Percentiles rank a stretch among this genome's conserved stretches.
Evolutionary conservation across 495 filamentous ascomycete species (phyloP).

Genomic region (Tetracladium setigerum): DNA sequence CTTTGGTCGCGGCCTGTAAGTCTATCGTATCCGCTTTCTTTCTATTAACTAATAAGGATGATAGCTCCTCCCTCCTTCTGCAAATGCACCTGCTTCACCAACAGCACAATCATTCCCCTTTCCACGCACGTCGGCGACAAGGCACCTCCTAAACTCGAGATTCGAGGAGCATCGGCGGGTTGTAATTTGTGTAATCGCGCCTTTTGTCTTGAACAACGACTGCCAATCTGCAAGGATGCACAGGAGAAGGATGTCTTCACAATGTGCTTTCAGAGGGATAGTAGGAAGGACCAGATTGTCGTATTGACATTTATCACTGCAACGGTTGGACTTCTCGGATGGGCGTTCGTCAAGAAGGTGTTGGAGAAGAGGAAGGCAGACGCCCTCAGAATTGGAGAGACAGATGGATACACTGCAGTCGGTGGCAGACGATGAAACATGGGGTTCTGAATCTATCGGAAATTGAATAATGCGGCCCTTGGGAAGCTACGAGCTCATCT

Average conservation of each 20-base stretch:
- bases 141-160: background rate
- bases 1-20: conserved; percentile 15
- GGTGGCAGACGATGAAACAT: too few relatives aligned
- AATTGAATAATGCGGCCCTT: too few relatives aligned
- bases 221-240: conserved; percentile 81
- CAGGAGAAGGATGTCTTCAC: conserved; percentile 82
- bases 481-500: too few relatives aligned
- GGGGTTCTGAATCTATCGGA: too few relatives aligned
- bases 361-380: conserved; percentile 13
- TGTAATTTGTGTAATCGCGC: conserved; percentile 87
- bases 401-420: conserved; percentile 8
- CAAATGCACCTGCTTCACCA: conserved; percentile 94
- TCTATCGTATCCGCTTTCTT: background rate
- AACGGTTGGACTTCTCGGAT: conserved; percentile 73
- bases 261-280: conserved; percentile 90
- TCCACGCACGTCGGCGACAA: conserved; percentile 21
- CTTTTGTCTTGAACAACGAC: conserved; percentile 78
- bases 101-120: conserved; percentile 82
- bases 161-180: conserved; percentile 18
- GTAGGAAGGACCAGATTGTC: conserved; percentile 79
- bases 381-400: conserved; percentile 7
- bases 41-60: too few relatives aligned
- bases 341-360: conserved; percentile 55
- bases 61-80: conserved; percentile 70
- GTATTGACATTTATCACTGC: conserved; percentile 88